Evolutionary conservation across 2,329 filamentous ascomycete species (phyloP).

Genomic region (Xylaria sp.): DNA sequence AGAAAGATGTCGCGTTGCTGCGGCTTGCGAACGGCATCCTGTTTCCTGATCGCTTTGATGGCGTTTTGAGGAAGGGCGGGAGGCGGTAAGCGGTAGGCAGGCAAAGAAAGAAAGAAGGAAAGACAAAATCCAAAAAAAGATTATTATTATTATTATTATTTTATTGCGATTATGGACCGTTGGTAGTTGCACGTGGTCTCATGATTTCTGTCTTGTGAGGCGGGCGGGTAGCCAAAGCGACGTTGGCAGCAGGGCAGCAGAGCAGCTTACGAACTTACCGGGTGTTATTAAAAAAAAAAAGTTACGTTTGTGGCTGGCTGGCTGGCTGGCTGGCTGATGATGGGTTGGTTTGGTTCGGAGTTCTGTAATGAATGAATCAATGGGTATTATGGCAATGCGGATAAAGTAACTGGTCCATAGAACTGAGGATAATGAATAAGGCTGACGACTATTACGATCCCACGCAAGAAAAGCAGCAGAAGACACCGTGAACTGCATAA

Average conservation of each 20-base stretch:
- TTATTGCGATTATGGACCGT: too few species aligned
- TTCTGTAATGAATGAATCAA: neutral
- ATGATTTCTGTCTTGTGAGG: neutral
- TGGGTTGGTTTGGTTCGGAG: neutral
- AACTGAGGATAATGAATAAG: neutral
- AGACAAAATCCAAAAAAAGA: too few species aligned
- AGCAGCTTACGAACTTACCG: too few species aligned
- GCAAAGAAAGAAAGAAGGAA: neutral
- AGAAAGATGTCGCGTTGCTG: conserved; percentile 39
- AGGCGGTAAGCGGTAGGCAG: neutral
- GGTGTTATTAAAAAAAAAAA: too few species aligned
- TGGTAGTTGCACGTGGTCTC: too few species aligned
- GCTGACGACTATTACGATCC: neutral
- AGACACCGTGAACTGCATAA: neutral
- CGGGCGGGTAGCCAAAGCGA: neutral
- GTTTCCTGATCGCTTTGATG: conserved; percentile 44
- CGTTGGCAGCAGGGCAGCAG: too few species aligned
- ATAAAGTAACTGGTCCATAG: neutral
- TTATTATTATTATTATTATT: too few species aligned
- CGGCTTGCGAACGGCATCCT: conserved; percentile 45
- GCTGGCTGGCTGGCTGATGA: too few species aligned
- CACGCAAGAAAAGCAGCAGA: neutral
- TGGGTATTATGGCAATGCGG: neutral
- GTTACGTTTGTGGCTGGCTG: too few species aligned
- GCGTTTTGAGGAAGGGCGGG: conserved; percentile 22